Evolutionary conservation across 2,329 filamentous ascomycete species (phyloP).

Genomic region (Penicillium sp.): DNA sequence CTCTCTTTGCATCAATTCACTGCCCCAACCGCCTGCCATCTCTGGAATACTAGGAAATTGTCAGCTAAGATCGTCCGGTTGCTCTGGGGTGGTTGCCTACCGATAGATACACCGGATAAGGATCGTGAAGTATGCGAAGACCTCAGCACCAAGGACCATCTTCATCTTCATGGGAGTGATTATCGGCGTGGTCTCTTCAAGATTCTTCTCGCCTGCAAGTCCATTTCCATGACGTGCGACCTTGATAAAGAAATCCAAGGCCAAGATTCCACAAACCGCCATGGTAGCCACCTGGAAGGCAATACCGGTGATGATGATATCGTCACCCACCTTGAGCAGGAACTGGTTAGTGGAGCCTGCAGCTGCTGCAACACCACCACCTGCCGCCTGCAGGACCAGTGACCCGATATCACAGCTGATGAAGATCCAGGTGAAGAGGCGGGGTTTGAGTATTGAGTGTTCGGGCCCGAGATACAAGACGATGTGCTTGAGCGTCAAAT

Average conservation of each 20-base stretch:
- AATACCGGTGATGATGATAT: constrained; percentile 56
- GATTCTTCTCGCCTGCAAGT: constrained; percentile 25
- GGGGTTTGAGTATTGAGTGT: constrained; percentile 45
- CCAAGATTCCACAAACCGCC: constrained; percentile 34
- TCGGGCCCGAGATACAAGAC: constrained; percentile 52
- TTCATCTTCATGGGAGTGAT: constrained; percentile 21
- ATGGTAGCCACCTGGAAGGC: constrained; percentile 53
- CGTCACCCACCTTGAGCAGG: constrained; percentile 46
- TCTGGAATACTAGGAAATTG: constrained; percentile 41
- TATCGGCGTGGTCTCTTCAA: constrained; percentile 18
- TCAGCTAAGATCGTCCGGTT: constrained; percentile 2
- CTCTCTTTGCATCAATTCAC: constrained; percentile 45
- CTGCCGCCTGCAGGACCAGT: constrained; percentile 55
- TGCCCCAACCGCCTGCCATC: constrained; percentile 49
- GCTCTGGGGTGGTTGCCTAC: constrained; percentile 18
- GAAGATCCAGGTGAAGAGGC: constrained; percentile 56
- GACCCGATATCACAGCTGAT: constrained; percentile 55
- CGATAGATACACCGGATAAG: constrained; percentile 44
- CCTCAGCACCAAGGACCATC: constrained; percentile 25
- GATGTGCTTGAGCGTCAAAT: constrained; percentile 54
- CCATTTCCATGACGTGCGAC: constrained; percentile 27
- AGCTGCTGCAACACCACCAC: constrained; percentile 54
- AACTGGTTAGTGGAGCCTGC: constrained; percentile 37
- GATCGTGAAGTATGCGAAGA: constrained; percentile 38
- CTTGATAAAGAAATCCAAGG: constrained; percentile 45